Conservation (phyloP, 2,329 filamentous ascomycete genomes). For the Lasiodiplodia hormozganensis region DNA sequence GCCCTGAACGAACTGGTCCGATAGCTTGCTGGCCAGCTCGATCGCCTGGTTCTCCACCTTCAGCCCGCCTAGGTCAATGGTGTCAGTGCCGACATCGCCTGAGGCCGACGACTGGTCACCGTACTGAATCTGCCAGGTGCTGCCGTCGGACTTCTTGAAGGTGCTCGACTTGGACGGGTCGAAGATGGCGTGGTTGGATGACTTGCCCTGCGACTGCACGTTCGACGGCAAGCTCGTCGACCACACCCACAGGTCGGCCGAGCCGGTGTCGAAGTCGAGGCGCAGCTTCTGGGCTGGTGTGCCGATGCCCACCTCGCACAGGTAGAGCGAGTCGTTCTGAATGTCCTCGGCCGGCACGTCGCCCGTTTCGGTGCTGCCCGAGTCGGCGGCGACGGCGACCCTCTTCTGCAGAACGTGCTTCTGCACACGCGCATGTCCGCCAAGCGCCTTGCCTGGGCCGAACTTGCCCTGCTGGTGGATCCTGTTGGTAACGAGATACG, state of each 20-base stretch:
- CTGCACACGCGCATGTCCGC: conserved; percentile 55
- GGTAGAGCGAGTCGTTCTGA: conserved; percentile 71
- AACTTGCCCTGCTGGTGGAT: conserved; percentile 58
- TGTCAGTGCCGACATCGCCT: conserved; percentile 70
- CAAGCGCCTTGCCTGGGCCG: conserved; percentile 53
- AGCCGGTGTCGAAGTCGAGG: conserved; percentile 70
- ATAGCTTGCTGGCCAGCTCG: conserved; percentile 68
- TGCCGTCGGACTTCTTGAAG: conserved; percentile 58
- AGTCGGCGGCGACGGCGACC: conserved; percentile 33
- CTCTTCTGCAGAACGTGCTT: conserved; percentile 58
- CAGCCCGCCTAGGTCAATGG: conserved; percentile 67
- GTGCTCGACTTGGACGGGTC: conserved; percentile 67
- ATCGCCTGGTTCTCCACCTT: conserved; percentile 67
- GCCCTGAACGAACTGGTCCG: conserved; percentile 62
- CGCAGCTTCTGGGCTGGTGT: conserved; percentile 66
- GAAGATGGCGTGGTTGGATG: conserved; percentile 60
- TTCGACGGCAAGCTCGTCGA: conserved; percentile 57
- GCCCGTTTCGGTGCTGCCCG: conserved; percentile 45
- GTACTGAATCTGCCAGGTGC: conserved; percentile 71
- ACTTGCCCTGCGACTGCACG: conserved; percentile 40
- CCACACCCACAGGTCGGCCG: conserved; percentile 67
- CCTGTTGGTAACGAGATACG: conserved; percentile 62
- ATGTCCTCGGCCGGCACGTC: conserved; percentile 67
- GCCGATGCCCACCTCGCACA: conserved; percentile 69
- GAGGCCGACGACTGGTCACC: conserved; percentile 72